These are phyloP conservation scores for Carpinus viminea DNA, from an alignment of 306 rosid species.

Conservation along the genomic window DNA sequence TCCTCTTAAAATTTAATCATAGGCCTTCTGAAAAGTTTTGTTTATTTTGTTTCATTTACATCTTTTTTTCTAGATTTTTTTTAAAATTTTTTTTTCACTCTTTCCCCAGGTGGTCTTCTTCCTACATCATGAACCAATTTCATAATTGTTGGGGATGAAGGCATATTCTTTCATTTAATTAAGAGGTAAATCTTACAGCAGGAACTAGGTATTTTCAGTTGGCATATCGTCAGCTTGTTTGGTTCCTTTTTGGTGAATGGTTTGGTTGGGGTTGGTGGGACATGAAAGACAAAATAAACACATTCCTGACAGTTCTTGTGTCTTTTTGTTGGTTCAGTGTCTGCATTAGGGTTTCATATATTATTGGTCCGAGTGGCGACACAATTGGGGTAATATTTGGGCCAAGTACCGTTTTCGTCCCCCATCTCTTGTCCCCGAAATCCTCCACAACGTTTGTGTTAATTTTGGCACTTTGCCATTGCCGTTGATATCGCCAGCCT, in stretches of 20 bases:
- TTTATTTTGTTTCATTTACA: background rate
- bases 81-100: background rate
- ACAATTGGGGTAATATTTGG: no score
- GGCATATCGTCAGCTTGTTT: no score
- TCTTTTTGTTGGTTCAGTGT: no score
- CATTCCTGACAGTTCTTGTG: background rate
- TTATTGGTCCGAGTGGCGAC: no score
- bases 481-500: conserved; percentile 88
- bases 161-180: no score
- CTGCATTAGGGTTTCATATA: no score
- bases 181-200: no score
- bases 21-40: conserved; percentile 46
- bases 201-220: no score
- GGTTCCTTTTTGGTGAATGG: background rate
- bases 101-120: background rate
- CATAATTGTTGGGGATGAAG: no score
- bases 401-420: no score
- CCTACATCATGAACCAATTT: background rate
- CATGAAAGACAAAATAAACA: background rate
- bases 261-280: no score
- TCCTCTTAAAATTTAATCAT: conserved; percentile 39
- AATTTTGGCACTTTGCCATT: conserved; percentile 62
- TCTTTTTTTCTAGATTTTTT: background rate
- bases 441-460: conserved; percentile 85
- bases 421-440: conserved; percentile 35